A percentile compares a stretch with the other conserved stretches of the same genome.
phyloP scores from a whole-genome alignment of 495 filamentous ascomycete species.

The Aspergillus diversus region DNA sequence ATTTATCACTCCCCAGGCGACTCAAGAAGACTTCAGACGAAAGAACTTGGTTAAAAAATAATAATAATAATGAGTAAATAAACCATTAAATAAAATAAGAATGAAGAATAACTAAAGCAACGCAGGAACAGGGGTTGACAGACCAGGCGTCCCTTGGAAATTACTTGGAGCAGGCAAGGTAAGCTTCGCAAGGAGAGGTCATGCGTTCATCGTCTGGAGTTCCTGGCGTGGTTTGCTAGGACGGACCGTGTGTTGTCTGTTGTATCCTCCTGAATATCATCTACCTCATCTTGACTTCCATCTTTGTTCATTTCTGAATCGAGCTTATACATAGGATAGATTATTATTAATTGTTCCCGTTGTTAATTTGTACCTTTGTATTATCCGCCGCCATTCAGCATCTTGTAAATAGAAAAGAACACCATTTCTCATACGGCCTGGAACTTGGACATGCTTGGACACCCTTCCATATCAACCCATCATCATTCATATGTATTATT shows the following conservation, averaged over 20 bases:
- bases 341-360: neutral
- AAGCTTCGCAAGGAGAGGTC: conserved; percentile 20
- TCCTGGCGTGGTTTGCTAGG: conserved; percentile 9
- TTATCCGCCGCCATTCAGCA: neutral
- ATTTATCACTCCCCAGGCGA: neutral
- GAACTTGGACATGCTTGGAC: neutral
- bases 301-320: too few species aligned
- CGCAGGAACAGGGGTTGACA: neutral
- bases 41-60: neutral
- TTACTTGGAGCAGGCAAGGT: conserved; percentile 13
- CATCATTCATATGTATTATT: neutral
- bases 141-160: neutral
- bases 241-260: neutral
- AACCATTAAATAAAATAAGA: neutral
- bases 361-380: neutral
- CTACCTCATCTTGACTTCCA: neutral
- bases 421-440: neutral
- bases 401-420: too few species aligned
- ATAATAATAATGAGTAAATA: neutral
- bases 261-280: neutral
- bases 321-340: neutral
- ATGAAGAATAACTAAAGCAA: neutral
- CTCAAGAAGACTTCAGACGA: neutral
- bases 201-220: conserved; percentile 16
- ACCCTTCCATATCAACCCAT: neutral